Evolutionary conservation across 768 basidiomycete genomes (phyloP), one percentile per base, ranked within the genome.

Genomic region (Panaeolus papilionaceus): DNA sequence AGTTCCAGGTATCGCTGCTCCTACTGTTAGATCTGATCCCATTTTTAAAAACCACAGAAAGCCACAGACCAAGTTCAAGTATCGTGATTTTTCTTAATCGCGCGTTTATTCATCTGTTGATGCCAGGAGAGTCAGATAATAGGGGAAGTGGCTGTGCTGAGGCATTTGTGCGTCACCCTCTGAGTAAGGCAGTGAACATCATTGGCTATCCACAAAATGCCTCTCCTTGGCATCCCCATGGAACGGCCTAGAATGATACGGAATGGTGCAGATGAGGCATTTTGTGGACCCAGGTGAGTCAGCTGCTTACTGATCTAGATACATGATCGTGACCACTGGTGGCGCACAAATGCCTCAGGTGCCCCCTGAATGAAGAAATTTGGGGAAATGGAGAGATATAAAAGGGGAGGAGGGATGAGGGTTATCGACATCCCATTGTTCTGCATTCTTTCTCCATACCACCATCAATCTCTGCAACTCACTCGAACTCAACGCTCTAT

Each of bases 321-420:
- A 10, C 26, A 12, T 58, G 1, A 9, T 20, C 26, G 49, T 51
- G 28, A 51, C 26, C 49, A 51, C 33, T 51, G 49, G 49, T 28
- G 26, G 49, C 49, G 49, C 49, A 51, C 23, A 51, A 51, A 51
- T 51, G 49, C 49, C 49, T 51, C 49, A 51, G 7, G 10, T 14
- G 14, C 49, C 49, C 49, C 49, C 49, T 51, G 20, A 23, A 10
- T 20, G 20, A 10, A 20, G 23, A 51, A 54, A 33, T 10, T 54
- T 8, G 11, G n/a, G 51, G 28, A 33, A 11, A 37, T 28, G 33
- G 28, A 58, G 33, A 58, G 16, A 16, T 58, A 58, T 58, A 58
- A 33, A 58, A 58, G 54, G 28, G 11, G 14, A 18, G 26, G 1
- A 1, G 10, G 11, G 33, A 6, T 16, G 26, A 3, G 12, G 26